Base-by-base conservation (phyloP, 148 eudicot species). In the Fagopyrum homotropicum region DNA sequence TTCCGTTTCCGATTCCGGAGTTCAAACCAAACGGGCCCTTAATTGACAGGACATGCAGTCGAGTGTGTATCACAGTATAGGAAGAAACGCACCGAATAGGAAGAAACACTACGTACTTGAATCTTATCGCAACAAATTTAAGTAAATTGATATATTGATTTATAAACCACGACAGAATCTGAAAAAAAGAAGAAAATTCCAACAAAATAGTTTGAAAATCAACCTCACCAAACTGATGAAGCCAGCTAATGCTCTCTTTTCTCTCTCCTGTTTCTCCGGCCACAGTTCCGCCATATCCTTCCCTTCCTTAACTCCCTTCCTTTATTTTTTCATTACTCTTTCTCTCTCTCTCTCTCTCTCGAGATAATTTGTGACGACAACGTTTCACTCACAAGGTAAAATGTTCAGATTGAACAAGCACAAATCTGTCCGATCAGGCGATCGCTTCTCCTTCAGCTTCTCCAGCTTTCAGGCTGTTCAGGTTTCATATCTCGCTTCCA, bases 391-490 rank as follows among this genome's bases (percentile, higher is more conserved):
- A 8, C 45, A 35, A 10, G 57, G 66, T 35, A 35, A 83, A 77
- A 90, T 91, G 93, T 89, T 91, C 82, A 85, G 83, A 85, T 75
- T 80, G 72, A 89, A 91, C 71, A 88, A 86, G 83, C 85, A 82
- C 46, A 83, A 85, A 72, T 80, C 85, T 63, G 81, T 72, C 76
- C 64, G 68, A 52, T 82, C 80, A 12, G 80, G 77, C 48, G 85
- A 86, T 46, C 85, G 84, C 64, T 73, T 91, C 72, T 89, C 88
- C 76, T 91, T 91, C 83, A 85, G 70, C 55, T 88, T 91, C 80
- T 84, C 91, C 84, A 87, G 84, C 77, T 81, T 91, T 55, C 90
- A 88, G 75, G 89, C 88, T 71, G 81, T 89, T 52, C 91, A 91
- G 93, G 97, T 91, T 55, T 22, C 43, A 17, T 75, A 57, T 60